These are phyloP conservation scores for Polygonum maritimum DNA, from an alignment of 148 eudicot genomes.

Conservation along the genomic window DNA sequence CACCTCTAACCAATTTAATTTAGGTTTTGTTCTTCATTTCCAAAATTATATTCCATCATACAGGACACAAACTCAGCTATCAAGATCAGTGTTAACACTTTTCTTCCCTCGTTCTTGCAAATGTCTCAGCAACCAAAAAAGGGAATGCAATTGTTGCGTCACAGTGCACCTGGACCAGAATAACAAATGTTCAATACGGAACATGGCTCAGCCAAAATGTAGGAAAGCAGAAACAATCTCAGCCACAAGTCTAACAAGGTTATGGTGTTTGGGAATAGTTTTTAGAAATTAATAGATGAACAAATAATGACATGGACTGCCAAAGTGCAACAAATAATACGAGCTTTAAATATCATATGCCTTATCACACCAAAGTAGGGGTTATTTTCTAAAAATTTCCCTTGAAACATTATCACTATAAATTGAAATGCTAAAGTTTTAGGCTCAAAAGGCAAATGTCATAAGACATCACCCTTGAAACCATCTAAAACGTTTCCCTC, in stretches of 20 bases:
- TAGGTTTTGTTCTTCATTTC: not conserved
- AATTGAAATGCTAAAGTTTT: not conserved
- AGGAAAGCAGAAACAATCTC: not conserved
- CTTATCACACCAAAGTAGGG: not conserved
- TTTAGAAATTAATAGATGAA: not conserved
- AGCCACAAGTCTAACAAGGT: not conserved
- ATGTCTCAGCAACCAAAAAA: conserved; percentile 65
- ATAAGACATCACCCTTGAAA: not conserved
- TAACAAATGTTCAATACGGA: not conserved
- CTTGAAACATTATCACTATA: not conserved
- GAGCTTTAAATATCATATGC: not conserved
- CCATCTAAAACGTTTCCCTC: not conserved
- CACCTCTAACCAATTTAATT: not conserved
- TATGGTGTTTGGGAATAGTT: not conserved
- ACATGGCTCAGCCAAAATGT: not conserved
- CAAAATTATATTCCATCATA: not conserved
- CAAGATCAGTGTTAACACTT: not conserved
- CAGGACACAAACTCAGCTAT: not conserved
- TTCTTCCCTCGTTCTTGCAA: conserved; percentile 36
- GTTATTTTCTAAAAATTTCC: not conserved
- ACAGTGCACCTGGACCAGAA: conserved; percentile 57
- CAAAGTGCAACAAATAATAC: not conserved
- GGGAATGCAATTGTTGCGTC: conserved; percentile 89
- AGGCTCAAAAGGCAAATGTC: not conserved
- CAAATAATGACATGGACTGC: not conserved